Base-by-base conservation (phyloP, 1,139 yeast species). In the Yamadazyma sp. region DNA sequence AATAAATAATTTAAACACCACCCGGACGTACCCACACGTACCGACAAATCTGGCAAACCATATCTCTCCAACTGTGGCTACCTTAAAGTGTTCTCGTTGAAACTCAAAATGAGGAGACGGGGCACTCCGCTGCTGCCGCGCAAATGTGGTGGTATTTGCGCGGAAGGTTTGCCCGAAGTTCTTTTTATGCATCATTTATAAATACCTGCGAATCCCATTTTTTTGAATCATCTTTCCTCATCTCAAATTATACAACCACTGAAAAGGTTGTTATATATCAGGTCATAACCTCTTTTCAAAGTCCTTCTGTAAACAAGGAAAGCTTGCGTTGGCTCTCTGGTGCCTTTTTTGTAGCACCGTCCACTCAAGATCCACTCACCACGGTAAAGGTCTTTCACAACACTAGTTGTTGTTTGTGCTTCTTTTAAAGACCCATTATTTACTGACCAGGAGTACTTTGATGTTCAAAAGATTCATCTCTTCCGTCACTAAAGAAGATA, bases 401-500 rank as follows among this genome's bases (percentile, higher is more conserved):
- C 21, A 18, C 12, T 25, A 6, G 11, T 25, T 25, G 14, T n/a
- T n/a, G 28, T 15, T 25, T 15, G 3, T 27, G 13, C 14, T 26
- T 26, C 16, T 12, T 13, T 5, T 26, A 26, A 23, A 25, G 11
- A n/a, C 12, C 12, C 11, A 9, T 23, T 12, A 25, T n/a, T 5
- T 25, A 12, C 28, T 12, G 28, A 11, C 15, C 4, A 9, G 18
- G 24, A 3, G 14, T 17, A n/a, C 25, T 26, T 35, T 21, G 29
- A 41, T 41, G 44, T 41, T 41, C 38, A 41, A 36, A 31, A 35
- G 29, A 32, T 38, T 46, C 40, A 33, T 34, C 18, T 32, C 40
- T 2, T 31, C 40, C 20, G 41, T 41, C 6, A 33, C 41, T 9
- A 26, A 30, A 26, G 29, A 31, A 32, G 37, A 34, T 16, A n/a